phyloP scores from a whole-genome alignment of 176 grass and related monocot species.

The Oryza glumipatula region DNA sequence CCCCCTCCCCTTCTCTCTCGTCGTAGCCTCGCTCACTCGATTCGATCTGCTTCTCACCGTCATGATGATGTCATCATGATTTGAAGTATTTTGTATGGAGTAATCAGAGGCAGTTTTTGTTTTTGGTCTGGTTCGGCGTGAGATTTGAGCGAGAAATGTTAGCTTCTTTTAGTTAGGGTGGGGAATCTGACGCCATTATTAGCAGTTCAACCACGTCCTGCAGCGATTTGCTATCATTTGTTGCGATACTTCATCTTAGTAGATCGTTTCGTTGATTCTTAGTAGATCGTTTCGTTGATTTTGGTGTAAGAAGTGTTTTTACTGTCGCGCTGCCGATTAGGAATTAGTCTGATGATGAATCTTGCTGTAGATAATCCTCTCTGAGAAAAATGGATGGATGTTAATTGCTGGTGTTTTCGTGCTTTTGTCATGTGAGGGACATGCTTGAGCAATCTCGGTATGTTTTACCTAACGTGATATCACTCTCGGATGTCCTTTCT shows the following conservation, averaged over 20 bases:
- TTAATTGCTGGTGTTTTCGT: neutral
- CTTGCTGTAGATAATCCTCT: neutral
- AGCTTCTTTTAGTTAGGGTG: too few species aligned
- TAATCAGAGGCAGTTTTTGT: neutral
- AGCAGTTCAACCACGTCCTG: neutral
- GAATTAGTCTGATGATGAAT: neutral
- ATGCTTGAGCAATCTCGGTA: constrained; percentile 6
- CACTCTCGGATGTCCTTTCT: neutral
- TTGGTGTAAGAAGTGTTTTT: neutral
- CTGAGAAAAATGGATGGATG: neutral
- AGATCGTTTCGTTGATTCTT: neutral
- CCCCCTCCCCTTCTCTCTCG: neutral
- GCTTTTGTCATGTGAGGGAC: neutral
- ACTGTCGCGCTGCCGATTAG: neutral
- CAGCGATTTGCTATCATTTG: neutral
- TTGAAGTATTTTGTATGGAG: neutral
- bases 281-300: neutral
- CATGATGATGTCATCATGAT: neutral
- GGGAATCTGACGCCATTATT: neutral
- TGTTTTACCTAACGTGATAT: constrained; percentile 28
- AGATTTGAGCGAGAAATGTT: constrained; percentile 23
- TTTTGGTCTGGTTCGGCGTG: neutral
- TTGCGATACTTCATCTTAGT: neutral
- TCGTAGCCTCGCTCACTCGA: neutral
- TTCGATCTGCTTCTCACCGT: constrained; percentile 31